Evolutionary conservation across 768 basidiomycete species (phyloP).

Genomic region (Lactifluus subvellereus): DNA sequence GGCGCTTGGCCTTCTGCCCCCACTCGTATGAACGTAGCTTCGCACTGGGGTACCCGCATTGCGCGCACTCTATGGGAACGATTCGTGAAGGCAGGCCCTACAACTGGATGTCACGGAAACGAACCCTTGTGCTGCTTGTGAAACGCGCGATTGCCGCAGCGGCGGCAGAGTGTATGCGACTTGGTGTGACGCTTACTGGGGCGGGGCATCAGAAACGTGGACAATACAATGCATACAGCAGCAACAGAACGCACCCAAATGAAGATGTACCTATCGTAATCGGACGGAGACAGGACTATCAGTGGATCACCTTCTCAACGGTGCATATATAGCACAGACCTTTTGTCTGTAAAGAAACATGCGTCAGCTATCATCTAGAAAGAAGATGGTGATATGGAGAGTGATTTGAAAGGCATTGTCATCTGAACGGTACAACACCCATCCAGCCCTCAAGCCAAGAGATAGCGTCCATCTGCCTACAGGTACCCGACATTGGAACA

Average conservation of each 20-base stretch:
- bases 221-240: neutral
- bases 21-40: conserved; percentile 96
- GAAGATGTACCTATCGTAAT: conserved; percentile 81
- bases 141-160: conserved; percentile 93
- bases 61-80: conserved; percentile 66
- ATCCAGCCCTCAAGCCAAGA: conserved; percentile 32
- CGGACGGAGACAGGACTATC: conserved; percentile 17
- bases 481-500: conserved; percentile 6
- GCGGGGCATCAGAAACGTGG: conserved; percentile 8
- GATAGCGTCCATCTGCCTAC: conserved; percentile 26
- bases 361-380: conserved; percentile 21
- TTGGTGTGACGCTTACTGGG: conserved; percentile 94
- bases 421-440: conserved; percentile 31
- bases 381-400: neutral
- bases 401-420: conserved; percentile 26
- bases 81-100: neutral
- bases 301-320: conserved; percentile 5
- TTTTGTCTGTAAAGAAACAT: conserved; percentile 60
- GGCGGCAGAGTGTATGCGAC: conserved; percentile 94
- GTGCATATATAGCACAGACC: conserved; percentile 39
- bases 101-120: conserved; percentile 27
- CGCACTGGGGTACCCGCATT: conserved; percentile 95
- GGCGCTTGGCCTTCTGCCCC: conserved; percentile 98
- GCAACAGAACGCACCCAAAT: conserved; percentile 65
- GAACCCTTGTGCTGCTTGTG: conserved; percentile 98